Base-by-base conservation (phyloP, 305 asterid species). In the Coffea humblotiana region DNA sequence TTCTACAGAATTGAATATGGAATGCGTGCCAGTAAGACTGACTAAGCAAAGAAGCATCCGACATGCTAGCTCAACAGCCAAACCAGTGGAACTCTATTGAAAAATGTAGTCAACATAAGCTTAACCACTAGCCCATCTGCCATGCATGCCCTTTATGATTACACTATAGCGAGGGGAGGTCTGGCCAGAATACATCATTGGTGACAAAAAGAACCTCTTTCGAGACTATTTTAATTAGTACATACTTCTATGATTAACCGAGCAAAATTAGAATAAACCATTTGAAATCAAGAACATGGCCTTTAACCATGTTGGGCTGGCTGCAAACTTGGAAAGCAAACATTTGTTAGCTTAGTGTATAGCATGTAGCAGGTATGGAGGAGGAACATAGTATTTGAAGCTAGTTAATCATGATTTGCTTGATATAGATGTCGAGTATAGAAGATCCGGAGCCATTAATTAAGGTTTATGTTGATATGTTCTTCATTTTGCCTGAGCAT, bases 51-150 rank as follows among this genome's bases (percentile, higher is more conserved):
- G 74, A 66, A 64, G 49, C 63, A 76, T 63, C 72, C 79, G 9
- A 51, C 80, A 66, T 77, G 80, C 80, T 29, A 29, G 32, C 1
- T 77, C 40, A 37, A 77, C 74, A 77, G 13, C 67, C 52, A 77
- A 49, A 68, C 40, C 74, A 32, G 35, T 6, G 19, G 54, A 66
- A 49, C 43, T 47, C 29, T 32, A 9, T 29, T 4, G 11, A 51
- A 66, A 51, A 45, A 65, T 25, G n/a, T 37, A 5, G 43, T 37
- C 43, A 37, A 37, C 43, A 37, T 37, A 0, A 37, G 6, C 43
- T 37, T 0, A 3, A 43, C 52, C 54, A 10, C 29, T 21, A 9
- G 37, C 21, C 52, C 77, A 18, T 23, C 45, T 47, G 16, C 63
- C 73, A 63, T 63, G 79, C 29, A 9, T 76, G 48, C 29, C 29